Base-by-base conservation (phyloP, 2,329 filamentous ascomycete species). In the Fusarium albidum region DNA sequence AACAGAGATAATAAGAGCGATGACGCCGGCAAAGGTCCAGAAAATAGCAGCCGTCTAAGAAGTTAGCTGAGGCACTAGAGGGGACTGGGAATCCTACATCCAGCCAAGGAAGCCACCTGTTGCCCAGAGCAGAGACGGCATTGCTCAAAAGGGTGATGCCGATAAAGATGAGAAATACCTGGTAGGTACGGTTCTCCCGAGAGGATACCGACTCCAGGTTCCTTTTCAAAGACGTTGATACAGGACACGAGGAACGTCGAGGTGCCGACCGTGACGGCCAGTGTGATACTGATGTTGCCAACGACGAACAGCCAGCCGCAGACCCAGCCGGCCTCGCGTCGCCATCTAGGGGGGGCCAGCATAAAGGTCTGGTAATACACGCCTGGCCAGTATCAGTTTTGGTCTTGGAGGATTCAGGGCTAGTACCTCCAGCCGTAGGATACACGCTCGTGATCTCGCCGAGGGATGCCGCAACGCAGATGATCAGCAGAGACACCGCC, bases 321-420 rank as follows among this genome's bases (percentile, higher is more conserved):
- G 52, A 89, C 83, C 84, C 86, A 92, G 18, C 86, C 85, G 10
- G 87, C 79, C 9, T 89, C 74, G 29, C 81, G 82, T 43, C 87
- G 85, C 74, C 83, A 88, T 12, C 71, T 72, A n/a, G 80, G 70
- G 11, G 86, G 80, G 0, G 88, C 82, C 6, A 92, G 81, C 82
- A 90, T 90, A 67, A 89, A 91, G 3, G 88, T 86, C 75, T 91
- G 88, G 71, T 91, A 91, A 75, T 92, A 92, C 45, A 91, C 88
- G 52, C 75, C 52, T 46, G 18, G n/a, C n/a, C n/a, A n/a, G n/a
- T n/a, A n/a, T n/a, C n/a, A n/a, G n/a, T n/a, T n/a, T n/a, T n/a
- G n/a, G n/a, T n/a, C n/a, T n/a, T n/a, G n/a, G n/a, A n/a, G n/a
- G n/a, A n/a, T n/a, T n/a, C n/a, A n/a, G n/a, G n/a, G n/a, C 5